Evolutionary conservation across 2,329 filamentous ascomycete species (phyloP).

Genomic region (Mycosphaerelloides madeirae): DNA sequence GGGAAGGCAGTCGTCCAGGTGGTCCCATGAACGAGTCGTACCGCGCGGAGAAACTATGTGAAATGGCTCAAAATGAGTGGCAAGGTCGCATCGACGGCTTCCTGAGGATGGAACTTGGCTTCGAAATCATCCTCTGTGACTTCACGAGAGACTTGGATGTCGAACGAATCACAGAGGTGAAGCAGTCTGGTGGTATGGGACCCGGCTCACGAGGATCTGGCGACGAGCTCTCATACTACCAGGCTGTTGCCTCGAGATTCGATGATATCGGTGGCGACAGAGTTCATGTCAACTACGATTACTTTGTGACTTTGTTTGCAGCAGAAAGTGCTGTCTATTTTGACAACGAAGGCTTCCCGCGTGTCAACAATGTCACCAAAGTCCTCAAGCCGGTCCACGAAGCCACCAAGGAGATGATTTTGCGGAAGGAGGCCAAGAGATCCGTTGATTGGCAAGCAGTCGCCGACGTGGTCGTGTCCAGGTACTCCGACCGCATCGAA

Average conservation of each 20-base stretch:
- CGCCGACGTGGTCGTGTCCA: slow-evolving; percentile 59
- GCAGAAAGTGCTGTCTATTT: slow-evolving; percentile 36
- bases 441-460: slow-evolving; percentile 61
- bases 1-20: slow-evolving; percentile 1
- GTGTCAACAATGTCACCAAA: slow-evolving; percentile 35
- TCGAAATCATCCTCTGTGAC: slow-evolving; percentile 65
- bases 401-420: slow-evolving; percentile 45
- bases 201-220: slow-evolving; percentile 9
- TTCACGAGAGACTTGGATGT: slow-evolving; percentile 47
- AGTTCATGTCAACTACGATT: slow-evolving; percentile 45
- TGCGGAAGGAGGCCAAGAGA: slow-evolving; percentile 25
- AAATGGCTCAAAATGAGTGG: slow-evolving; percentile 49
- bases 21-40: slow-evolving; percentile 43
- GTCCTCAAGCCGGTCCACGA: slow-evolving; percentile 37
- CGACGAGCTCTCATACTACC: slow-evolving; percentile 31
- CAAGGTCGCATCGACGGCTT: slow-evolving; percentile 55
- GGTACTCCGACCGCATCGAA: slow-evolving; percentile 56
- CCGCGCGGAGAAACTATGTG: slow-evolving; percentile 55
- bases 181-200: slow-evolving; percentile 2
- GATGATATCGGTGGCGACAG: slow-evolving; percentile 42
- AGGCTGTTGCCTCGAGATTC: slow-evolving; percentile 40
- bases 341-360: slow-evolving; percentile 31
- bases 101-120: slow-evolving; percentile 64
- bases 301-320: slow-evolving; percentile 46
- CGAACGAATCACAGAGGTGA: slow-evolving; percentile 29